Evolutionary conservation across 2,329 filamentous ascomycete species (phyloP), one percentile per base, ranked within the genome.

Genomic region (Phyllosticta citribraziliensis): DNA sequence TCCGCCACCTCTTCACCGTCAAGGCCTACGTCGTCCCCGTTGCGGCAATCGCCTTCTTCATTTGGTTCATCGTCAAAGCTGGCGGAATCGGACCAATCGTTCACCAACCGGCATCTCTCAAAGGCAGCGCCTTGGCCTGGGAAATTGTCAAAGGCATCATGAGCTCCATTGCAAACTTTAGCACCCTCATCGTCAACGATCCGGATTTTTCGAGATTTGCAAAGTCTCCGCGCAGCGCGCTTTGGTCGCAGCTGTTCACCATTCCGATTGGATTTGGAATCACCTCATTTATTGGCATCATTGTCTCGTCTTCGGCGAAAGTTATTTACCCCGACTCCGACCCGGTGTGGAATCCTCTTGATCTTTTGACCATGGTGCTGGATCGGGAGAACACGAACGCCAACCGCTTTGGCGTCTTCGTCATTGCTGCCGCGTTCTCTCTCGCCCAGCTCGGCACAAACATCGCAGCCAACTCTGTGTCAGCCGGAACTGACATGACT

Each of bases 161-260:
- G 91, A 87, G 83, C 24, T 87, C 89, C 3, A 91, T 97, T 65
- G 88, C 89, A 67, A 96, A 96, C 76, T 96, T 96, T 70, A 89
- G 91, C 1, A 91, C 91, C 0, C 80, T 96, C 35, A 94, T 96
- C 66, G 78, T 82, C 65, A 83, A 95, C 72, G 86, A 89, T 66
- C 88, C 88, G 0, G 91, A 96, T 70, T 96, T 96, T 72, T 80
- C 89, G 20, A 87, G 92, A 72, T 97, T 96, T 68, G 88, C 91
- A 2, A 76, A 78, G 20, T 90, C 87, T 70, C 90, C 90, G 0
- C 81, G 77, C 19, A 88, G 94, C 70, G 89, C 90, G 0, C 70
- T 95, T 6, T 90, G 88, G 84, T 87, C 91, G 0, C 91, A 96
- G 74, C 78, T 96, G 1, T 62, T 80, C 64, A 80, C 77, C 30